These are phyloP conservation scores for Clitopilus hobsonii DNA, from an alignment of 768 basidiomycete species.

Conservation along the genomic window DNA sequence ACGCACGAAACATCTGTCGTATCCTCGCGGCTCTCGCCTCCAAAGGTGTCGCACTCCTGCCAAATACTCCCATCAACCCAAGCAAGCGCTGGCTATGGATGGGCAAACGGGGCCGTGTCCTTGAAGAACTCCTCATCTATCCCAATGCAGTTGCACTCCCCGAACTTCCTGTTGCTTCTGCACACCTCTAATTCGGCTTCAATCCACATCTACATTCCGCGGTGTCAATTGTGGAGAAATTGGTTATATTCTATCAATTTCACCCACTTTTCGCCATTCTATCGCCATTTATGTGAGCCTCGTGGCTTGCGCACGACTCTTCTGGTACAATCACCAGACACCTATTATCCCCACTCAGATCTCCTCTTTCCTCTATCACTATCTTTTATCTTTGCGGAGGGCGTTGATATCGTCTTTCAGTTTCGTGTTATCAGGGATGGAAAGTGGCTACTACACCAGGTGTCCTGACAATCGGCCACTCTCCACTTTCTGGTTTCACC, in stretches of 20 bases:
- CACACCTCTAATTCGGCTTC: background rate
- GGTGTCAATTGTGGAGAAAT: too few relatives aligned
- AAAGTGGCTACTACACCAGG: too few relatives aligned
- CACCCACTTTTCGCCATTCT: background rate
- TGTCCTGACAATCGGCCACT: background rate
- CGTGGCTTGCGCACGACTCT: background rate
- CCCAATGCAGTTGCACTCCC: background rate
- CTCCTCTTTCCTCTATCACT: background rate
- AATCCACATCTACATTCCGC: too few relatives aligned
- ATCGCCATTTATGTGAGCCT: background rate
- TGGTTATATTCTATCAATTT: too few relatives aligned
- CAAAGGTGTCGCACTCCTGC: slow-evolving; percentile 59
- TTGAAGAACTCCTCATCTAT: slow-evolving; percentile 35
- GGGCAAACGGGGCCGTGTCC: slow-evolving; percentile 68
- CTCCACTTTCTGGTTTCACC: too few relatives aligned
- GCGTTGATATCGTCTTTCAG: background rate
- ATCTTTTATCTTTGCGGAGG: background rate
- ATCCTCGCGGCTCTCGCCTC: slow-evolving; percentile 76
- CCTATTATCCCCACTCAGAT: background rate
- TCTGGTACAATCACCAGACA: background rate
- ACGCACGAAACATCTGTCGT: slow-evolving; percentile 84
- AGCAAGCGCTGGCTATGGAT: slow-evolving; percentile 81
- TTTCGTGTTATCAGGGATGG: too few relatives aligned
- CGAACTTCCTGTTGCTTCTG: background rate
- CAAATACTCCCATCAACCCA: slow-evolving; percentile 69